These are phyloP conservation scores for Astrephomene gubernaculifera DNA, from an alignment of 139 green algal genomes.

Conservation along the genomic window DNA sequence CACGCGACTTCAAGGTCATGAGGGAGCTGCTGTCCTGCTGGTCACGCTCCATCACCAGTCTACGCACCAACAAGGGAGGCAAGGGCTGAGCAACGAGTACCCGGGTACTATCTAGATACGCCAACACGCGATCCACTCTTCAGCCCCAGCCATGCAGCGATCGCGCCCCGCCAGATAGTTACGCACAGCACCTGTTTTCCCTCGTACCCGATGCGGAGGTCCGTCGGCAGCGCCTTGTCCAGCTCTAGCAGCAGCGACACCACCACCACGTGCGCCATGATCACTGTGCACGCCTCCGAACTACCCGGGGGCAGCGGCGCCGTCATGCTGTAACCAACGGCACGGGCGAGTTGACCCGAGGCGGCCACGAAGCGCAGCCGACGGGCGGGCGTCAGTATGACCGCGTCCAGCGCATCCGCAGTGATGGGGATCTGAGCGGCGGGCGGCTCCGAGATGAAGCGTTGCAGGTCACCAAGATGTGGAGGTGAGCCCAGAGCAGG, in stretches of 20 bases:
- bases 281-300: conserved; percentile 21
- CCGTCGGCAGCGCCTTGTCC: conserved; percentile 7
- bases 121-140: neutral
- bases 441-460: conserved; percentile 3
- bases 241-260: conserved; percentile 20
- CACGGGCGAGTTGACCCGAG: conserved; percentile 7
- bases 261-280: neutral
- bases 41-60: conserved; percentile 18
- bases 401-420: neutral
- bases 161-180: neutral
- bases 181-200: neutral
- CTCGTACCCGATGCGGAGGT: conserved; percentile 23
- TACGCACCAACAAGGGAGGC: neutral
- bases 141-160: neutral
- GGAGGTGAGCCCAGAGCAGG: conserved; percentile 23
- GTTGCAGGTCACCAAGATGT: neutral
- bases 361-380: neutral
- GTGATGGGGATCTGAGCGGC: conserved; percentile 13
- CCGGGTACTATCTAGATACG: neutral
- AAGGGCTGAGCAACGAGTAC: neutral
- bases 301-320: neutral
- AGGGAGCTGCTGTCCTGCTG: conserved; percentile 6
- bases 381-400: neutral
- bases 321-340: neutral
- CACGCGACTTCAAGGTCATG: conserved; percentile 7